phyloP scores from a whole-genome alignment of 345 rosid species.

The Eucalyptus brandiana region DNA sequence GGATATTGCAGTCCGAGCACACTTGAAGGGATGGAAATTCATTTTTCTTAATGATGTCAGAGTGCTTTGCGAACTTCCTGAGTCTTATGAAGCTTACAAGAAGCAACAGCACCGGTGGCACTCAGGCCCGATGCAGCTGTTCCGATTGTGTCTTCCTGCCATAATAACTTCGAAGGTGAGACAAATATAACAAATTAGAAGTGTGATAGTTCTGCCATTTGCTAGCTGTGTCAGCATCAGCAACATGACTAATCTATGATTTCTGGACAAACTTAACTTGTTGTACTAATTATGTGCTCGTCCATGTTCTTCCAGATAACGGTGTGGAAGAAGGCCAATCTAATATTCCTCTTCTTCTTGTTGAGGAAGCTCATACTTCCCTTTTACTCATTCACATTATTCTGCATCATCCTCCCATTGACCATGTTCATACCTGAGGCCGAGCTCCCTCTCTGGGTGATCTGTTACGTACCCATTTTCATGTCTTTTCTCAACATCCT shows the following conservation, averaged over 20 bases:
- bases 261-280: not conserved
- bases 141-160: constrained; percentile 71
- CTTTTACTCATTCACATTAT: constrained; percentile 86
- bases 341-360: constrained; percentile 81
- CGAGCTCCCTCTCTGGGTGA: constrained; percentile 78
- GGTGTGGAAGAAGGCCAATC: constrained; percentile 56
- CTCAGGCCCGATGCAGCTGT: constrained; percentile 92
- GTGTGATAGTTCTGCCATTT: not conserved
- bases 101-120: constrained; percentile 94
- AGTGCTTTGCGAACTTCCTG: constrained; percentile 76
- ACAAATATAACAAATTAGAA: not conserved
- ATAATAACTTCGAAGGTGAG: constrained; percentile 65
- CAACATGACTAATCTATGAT: not conserved
- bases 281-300: not conserved
- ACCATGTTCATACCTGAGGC: constrained; percentile 93
- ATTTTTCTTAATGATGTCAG: constrained; percentile 69
- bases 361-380: constrained; percentile 83
- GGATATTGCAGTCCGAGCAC: constrained; percentile 92
- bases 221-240: not conserved
- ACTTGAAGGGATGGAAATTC: constrained; percentile 81
- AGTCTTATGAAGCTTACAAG: constrained; percentile 83
- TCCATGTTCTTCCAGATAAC: constrained; percentile 28
- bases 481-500: constrained; percentile 79
- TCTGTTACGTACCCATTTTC: constrained; percentile 72
- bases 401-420: constrained; percentile 81